These are phyloP conservation scores for Arthroderma sp. DNA, from an alignment of 2,329 filamentous ascomycete species.

Conservation along the genomic window DNA sequence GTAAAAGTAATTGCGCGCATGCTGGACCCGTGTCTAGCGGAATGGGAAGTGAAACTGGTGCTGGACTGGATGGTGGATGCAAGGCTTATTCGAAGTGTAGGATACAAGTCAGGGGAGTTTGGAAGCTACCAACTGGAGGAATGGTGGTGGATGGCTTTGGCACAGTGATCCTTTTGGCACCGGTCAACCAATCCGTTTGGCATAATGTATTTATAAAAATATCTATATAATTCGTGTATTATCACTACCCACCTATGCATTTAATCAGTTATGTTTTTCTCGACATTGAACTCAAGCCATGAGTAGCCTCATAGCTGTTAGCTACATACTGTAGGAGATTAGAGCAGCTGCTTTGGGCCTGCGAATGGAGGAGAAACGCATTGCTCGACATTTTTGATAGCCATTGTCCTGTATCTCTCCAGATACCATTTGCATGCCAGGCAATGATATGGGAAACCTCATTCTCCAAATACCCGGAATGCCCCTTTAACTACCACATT, in stretches of 20 bases:
- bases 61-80: constrained; percentile 28
- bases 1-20: constrained; percentile 22
- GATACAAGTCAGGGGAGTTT: constrained; percentile 11
- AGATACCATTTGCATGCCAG: no score
- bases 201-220: no score
- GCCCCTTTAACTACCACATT: no score
- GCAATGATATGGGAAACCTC: no score
- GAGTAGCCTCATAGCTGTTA: neutral
- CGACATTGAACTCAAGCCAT: neutral
- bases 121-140: constrained; percentile 22
- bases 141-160: constrained; percentile 23
- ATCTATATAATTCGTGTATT: no score
- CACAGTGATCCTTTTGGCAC: no score
- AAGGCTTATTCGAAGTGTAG: constrained; percentile 12
- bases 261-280: no score
- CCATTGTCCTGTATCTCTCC: no score
- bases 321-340: neutral
- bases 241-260: no score
- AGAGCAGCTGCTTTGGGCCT: neutral
- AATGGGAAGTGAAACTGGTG: constrained; percentile 30
- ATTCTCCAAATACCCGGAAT: no score
- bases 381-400: no score
- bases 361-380: neutral
- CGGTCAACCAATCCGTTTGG: no score
- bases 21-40: constrained; percentile 26